These are phyloP conservation scores for Sporothrix humicola DNA, from an alignment of 2,329 filamentous ascomycete genomes.

Conservation along the genomic window DNA sequence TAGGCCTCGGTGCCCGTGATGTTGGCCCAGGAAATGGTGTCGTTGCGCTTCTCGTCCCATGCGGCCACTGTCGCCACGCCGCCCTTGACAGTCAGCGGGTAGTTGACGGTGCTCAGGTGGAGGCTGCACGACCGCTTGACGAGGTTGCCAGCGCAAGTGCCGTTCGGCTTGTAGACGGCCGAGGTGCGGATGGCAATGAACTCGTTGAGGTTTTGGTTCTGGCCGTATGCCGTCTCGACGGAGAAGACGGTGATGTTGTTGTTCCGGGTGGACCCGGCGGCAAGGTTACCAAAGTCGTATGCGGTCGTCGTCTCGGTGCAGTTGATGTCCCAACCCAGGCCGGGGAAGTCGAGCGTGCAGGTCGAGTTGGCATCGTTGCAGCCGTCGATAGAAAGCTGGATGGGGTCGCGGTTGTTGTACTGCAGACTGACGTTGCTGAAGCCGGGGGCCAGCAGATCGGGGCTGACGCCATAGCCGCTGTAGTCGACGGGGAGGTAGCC, in stretches of 20 bases:
- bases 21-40: slow-evolving; percentile 20
- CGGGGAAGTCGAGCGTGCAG: slow-evolving; percentile 20
- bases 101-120: neutral
- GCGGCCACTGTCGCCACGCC: slow-evolving; percentile 3
- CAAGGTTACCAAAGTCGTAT: slow-evolving; percentile 21
- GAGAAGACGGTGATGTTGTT: slow-evolving; percentile 19
- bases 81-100: slow-evolving; percentile 3
- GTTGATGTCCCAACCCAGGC: slow-evolving; percentile 21
- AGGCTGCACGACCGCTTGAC: slow-evolving; percentile 18
- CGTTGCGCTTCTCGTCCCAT: slow-evolving; percentile 25
- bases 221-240: neutral
- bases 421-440: slow-evolving; percentile 25
- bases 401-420: slow-evolving; percentile 19
- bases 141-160: neutral
- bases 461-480: neutral
- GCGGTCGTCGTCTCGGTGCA: slow-evolving; percentile 13
- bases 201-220: neutral
- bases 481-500: slow-evolving; percentile 25
- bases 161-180: slow-evolving; percentile 21
- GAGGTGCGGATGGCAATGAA: slow-evolving; percentile 4
- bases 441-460: slow-evolving; percentile 10
- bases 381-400: neutral
- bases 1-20: neutral
- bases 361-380: slow-evolving; percentile 19
- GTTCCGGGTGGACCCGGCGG: neutral